Base-by-base conservation (phyloP, 139 green algal species). In the Tetradesmus obliquus region DNA sequence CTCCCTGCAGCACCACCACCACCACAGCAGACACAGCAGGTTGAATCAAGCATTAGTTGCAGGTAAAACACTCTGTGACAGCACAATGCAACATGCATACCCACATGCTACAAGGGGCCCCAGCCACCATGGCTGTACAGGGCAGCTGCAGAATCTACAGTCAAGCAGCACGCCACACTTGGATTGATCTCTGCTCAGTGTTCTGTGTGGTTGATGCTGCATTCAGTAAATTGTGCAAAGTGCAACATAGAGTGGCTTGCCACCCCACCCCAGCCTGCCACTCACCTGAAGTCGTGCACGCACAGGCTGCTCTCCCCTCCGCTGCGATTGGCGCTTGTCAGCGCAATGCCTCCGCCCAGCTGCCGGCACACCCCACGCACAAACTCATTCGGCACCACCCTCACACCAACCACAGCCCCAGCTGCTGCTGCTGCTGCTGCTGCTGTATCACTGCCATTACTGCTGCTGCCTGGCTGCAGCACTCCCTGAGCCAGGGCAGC, bases 291-390 rank as follows among this genome's bases (percentile, higher is more conserved):
- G 69, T 98, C 94, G 3, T 55, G 24, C 2, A 95, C 87, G 20
- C 58, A 19, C 20, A 95, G 1, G 58, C 90, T 93, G 90, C 91
- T 96, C 54, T 74, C 17, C 22, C 54, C 84, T 17, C 96, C 96
- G 80, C 93, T 96, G 17, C 92, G 8, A 88, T 98, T 98, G 69
- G 96, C 96, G 58, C 89, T 95, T 1, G 96, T 97, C 8, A 98
- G 88, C 15, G 94, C 96, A 58, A 98, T 66, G 9, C 96, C 93
- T 88, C 92, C 82, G 90, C 88, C 79, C 24, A 92, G 89, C 45
- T 84, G 45, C 1, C 89, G 79, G 80, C 91, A 95, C 12, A 98
- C 89, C 10, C 92, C 90, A 1, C 94, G 76, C 17, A 97, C 90
- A 66, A 98, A 98, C 45, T 87, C 88, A 17, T 82, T 79, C 45